Evolutionary conservation across 495 filamentous ascomycete genomes (phyloP).

Genomic region (Tuber brumale): DNA sequence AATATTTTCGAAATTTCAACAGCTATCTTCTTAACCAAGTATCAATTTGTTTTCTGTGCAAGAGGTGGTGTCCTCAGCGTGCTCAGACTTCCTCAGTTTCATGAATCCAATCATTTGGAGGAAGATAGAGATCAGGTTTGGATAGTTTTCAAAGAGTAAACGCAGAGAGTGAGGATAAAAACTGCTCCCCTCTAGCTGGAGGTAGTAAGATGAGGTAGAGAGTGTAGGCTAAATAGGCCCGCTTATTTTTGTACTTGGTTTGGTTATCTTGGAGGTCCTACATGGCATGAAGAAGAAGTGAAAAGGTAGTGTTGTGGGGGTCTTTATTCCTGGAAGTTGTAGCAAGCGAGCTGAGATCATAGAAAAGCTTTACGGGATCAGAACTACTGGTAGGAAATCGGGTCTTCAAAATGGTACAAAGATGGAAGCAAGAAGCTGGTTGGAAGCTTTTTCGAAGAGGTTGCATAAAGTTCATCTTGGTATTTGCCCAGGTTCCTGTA

Average conservation of each 20-base stretch:
- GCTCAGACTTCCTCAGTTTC: conserved; percentile 1
- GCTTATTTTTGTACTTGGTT: neutral
- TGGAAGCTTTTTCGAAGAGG: neutral
- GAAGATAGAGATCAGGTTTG: neutral
- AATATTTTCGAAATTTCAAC: neutral
- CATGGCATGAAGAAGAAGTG: neutral
- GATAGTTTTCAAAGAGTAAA: neutral
- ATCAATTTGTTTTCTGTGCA: neutral
- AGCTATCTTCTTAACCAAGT: neutral
- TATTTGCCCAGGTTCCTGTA: no score
- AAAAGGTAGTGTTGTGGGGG: neutral
- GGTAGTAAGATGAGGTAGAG: neutral
- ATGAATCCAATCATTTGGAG: conserved; percentile 1
- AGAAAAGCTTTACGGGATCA: neutral
- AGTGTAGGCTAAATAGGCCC: no score
- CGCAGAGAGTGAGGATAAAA: neutral
- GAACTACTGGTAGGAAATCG: neutral
- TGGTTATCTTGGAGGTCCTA: neutral
- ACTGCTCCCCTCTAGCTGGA: neutral
- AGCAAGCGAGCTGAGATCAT: neutral
- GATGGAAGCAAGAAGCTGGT: neutral
- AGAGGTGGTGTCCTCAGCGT: neutral
- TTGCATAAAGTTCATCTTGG: neutral
- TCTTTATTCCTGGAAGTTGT: neutral
- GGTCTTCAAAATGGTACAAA: neutral